A percentile compares a stretch with the other conserved stretches of the same genome.
phyloP scores from a whole-genome alignment of 208 protist species.

The Vickermania ingenoplastis region DNA sequence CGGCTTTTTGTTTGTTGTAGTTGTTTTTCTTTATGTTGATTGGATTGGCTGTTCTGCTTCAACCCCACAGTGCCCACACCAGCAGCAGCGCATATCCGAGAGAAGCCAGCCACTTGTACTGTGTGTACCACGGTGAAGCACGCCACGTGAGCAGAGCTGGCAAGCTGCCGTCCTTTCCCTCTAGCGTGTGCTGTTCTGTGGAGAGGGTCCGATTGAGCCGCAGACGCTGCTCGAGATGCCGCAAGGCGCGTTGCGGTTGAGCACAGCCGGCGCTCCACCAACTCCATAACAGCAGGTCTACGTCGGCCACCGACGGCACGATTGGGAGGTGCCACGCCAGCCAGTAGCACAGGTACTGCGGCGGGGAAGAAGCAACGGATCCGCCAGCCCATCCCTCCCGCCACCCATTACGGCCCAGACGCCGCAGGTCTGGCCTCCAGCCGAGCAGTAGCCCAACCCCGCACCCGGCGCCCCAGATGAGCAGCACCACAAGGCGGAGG shows the following conservation, averaged over 20 bases:
- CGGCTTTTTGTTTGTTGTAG: too few species aligned
- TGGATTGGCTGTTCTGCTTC: too few species aligned
- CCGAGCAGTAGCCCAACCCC: neutral
- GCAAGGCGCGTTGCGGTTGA: conserved; percentile 22
- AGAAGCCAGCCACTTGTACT: conserved; percentile 21
- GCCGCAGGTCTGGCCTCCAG: neutral
- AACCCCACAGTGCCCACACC: neutral
- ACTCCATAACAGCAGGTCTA: conserved; percentile 35
- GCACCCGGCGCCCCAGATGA: neutral
- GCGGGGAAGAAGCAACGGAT: neutral
- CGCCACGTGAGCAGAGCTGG: conserved; percentile 28
- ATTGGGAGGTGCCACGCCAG: conserved; percentile 17
- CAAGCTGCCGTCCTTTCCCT: neutral
- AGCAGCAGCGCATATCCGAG: conserved; percentile 1
- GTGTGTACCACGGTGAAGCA: conserved; percentile 28
- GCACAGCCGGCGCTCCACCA: conserved; percentile 17
- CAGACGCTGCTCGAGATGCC: conserved; percentile 14
- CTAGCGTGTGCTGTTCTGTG: too few species aligned
- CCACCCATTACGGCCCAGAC: neutral
- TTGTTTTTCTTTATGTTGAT: too few species aligned
- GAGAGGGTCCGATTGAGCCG: too few species aligned
- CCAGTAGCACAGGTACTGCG: neutral
- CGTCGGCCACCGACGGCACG: conserved; percentile 17
- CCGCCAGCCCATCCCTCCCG: neutral
- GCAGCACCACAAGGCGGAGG: neutral